phyloP scores from a whole-genome alignment of 2,329 filamentous ascomycete species.

The Boeremia lycopersici region DNA sequence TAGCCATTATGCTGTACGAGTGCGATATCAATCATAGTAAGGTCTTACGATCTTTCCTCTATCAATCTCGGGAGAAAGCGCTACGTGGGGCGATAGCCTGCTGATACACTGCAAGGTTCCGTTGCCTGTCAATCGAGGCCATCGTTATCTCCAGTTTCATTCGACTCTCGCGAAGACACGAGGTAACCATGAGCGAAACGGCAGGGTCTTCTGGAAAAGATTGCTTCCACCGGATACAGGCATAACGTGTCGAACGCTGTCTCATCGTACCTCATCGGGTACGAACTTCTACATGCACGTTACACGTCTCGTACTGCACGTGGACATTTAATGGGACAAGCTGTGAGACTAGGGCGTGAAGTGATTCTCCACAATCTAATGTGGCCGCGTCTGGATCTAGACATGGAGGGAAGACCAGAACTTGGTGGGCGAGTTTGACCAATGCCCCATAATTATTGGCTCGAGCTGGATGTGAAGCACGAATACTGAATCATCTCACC shows the following conservation, averaged over 20 bases:
- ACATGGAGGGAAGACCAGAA: too few species aligned
- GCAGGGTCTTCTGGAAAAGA: too few species aligned
- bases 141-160: neutral
- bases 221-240: too few species aligned
- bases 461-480: too few species aligned
- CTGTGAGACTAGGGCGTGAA: too few species aligned
- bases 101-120: conserved; percentile 10
- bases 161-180: neutral
- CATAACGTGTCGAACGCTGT: too few species aligned
- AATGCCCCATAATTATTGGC: too few species aligned
- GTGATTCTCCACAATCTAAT: neutral
- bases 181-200: neutral
- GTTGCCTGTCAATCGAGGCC: neutral
- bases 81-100: conserved; percentile 6
- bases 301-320: conserved; percentile 6
- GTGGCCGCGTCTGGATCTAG: too few species aligned
- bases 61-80: conserved; percentile 9
- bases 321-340: too few species aligned
- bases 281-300: conserved; percentile 30
- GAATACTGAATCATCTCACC: too few species aligned
- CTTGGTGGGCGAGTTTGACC: too few species aligned
- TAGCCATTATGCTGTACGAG: conserved; percentile 7
- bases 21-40: conserved; percentile 19
- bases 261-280: neutral
- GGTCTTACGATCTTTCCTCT: conserved; percentile 15